phyloP scores from a whole-genome alignment of 495 filamentous ascomycete genomes.

The Emericellopsis terricola region DNA sequence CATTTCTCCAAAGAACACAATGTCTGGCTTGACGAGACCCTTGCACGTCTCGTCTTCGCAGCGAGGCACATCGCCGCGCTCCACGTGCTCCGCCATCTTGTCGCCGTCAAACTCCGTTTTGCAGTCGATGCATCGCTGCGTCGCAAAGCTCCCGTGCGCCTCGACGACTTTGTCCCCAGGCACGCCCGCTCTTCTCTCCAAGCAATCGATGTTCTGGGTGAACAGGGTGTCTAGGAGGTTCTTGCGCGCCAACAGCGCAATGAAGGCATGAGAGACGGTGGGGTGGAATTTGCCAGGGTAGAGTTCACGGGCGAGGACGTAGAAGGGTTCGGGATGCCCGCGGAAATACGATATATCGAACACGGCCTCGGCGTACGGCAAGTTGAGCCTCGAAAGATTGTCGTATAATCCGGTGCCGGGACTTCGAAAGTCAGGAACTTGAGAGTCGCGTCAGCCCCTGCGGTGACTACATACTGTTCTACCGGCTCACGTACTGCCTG shows the following conservation, averaged over 20 bases:
- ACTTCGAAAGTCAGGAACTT: conserved; percentile 58
- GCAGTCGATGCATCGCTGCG: conserved; percentile 82
- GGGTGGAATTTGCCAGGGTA: conserved; percentile 85
- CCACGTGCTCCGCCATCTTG: conserved; percentile 50
- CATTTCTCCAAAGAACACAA: conserved; percentile 79
- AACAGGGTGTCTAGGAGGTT: conserved; percentile 68
- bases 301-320: conserved; percentile 73
- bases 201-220: conserved; percentile 93
- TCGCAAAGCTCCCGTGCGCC: conserved; percentile 88
- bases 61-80: conserved; percentile 42
- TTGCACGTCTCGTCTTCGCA: conserved; percentile 43
- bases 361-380: conserved; percentile 61
- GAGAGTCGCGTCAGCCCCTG: conserved; percentile 11
- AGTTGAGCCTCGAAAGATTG: conserved; percentile 66
- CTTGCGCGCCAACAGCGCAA: conserved; percentile 54
- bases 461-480: background rate
- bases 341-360: conserved; percentile 85
- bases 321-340: conserved; percentile 74
- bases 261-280: conserved; percentile 74
- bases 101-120: conserved; percentile 48
- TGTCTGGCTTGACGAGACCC: conserved; percentile 87
- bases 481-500: conserved; percentile 27
- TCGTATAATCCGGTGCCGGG: conserved; percentile 63
- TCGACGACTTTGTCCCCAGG: conserved; percentile 69
- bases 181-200: conserved; percentile 78